Base-by-base conservation (phyloP, 1,284 basidiomycete genomes). In the Porodaedalea pini region DNA sequence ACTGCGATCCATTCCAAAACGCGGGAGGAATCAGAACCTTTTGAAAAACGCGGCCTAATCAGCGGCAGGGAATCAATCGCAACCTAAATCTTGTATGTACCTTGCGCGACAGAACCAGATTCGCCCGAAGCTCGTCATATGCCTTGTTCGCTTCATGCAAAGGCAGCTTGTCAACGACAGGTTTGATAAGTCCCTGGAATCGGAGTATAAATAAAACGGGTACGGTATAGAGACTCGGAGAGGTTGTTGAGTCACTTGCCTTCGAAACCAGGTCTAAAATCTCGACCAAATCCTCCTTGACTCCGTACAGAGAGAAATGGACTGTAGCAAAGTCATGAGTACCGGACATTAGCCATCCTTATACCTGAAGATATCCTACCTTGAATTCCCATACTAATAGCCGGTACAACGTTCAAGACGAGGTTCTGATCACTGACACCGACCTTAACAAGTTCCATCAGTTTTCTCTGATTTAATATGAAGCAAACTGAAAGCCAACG, bases 1-100 rank as follows among this genome's bases (percentile, higher is more conserved):
- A n/a, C n/a, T n/a, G n/a, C n/a, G n/a, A n/a, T n/a, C 32, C 52
- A 6, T 54, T 45, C 52, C 52, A 54, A 19, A 54, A 54, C 31
- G 37, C 23, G 2, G 52, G 52, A 10, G 52, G 52, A 10, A 54
- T 54, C n/a, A 54, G 23, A 25, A 54, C 52, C 52, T 54, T 27
- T 40, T 15, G 23, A 25, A 27, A 15, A 44, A 19, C n/a, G 25
- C 4, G 13, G 11, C 13, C 29, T 1, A 54, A 41, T 54, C 17
- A 54, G 37, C 15, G 5, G 7, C n/a, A n/a, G 5, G 41, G 17
- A 43, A 43, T 15, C 27, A 50, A n/a, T 21, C 19, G 21, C 8
- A 36, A 11, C 7, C 13, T 0, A 39, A 2, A 13, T 6, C 2
- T 3, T 13, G 36, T 11, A 19, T 13, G 37, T 45, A 54, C 52